phyloP scores from a whole-genome alignment of 257 asterid species.

The Osmanthus fragrans region DNA sequence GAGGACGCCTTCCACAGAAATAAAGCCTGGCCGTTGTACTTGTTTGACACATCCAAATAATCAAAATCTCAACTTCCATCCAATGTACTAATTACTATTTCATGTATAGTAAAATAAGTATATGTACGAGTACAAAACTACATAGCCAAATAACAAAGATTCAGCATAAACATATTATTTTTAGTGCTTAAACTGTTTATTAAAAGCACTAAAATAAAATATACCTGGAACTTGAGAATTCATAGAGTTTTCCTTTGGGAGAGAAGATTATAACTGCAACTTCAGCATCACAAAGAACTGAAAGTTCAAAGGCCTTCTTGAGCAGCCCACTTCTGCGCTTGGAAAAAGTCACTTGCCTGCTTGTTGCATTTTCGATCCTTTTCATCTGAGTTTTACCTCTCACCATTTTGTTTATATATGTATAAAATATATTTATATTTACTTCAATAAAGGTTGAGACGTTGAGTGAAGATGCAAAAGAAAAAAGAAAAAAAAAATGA shows the following conservation, averaged over 20 bases:
- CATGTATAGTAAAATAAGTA: not conserved
- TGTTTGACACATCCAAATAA: not conserved
- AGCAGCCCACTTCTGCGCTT: conserved; percentile 66
- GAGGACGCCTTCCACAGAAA: not conserved
- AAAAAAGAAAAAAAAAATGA: not conserved
- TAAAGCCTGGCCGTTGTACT: conserved; percentile 24
- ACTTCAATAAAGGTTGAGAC: not conserved
- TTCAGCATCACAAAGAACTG: conserved; percentile 72
- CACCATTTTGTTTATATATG: conserved; percentile 37
- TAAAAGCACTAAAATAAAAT: not conserved
- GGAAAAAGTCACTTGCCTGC: conserved; percentile 64
- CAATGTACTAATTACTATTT: not conserved
- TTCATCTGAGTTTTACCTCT: conserved; percentile 61
- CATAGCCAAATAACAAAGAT: not conserved
- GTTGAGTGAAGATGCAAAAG: conserved; percentile 2
- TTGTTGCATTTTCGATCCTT: conserved; percentile 56
- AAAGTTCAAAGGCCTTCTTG: conserved; percentile 65
- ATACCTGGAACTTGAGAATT: conserved; percentile 62
- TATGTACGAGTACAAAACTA: no score
- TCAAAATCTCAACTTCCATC: not conserved
- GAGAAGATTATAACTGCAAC: conserved; percentile 58
- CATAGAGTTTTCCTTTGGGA: conserved; percentile 50
- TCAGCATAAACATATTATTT: not conserved
- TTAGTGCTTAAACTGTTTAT: not conserved
- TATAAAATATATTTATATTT: not conserved